Conservation (phyloP, 2,329 filamentous ascomycete species). For the Neopestalotiopsis clavispora region DNA sequence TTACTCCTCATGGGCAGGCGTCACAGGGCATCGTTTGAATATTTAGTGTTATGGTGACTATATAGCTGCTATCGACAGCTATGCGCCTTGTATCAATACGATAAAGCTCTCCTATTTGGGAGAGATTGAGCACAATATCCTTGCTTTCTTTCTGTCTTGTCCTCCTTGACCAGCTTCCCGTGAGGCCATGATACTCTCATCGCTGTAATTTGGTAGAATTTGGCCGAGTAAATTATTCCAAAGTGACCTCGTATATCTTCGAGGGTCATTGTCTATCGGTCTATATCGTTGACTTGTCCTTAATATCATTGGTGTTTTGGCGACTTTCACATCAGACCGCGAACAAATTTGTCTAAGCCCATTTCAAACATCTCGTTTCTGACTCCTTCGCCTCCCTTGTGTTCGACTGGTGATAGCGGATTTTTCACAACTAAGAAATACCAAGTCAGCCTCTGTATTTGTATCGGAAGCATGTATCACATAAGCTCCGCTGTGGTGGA, state of each 20-base stretch:
- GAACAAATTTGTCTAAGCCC: conserved; percentile 78
- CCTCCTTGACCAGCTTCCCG: too few species aligned
- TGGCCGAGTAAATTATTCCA: too few species aligned
- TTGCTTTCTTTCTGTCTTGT: too few species aligned
- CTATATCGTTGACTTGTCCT: neutral
- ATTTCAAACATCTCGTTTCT: conserved; percentile 74
- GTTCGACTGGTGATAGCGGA: conserved; percentile 70
- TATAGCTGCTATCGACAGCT: neutral
- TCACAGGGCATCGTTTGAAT: neutral
- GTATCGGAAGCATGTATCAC: neutral
- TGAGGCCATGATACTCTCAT: too few species aligned
- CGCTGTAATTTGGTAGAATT: too few species aligned
- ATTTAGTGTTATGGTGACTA: neutral
- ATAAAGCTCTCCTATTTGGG: too few species aligned
- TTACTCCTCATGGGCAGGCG: too few species aligned
- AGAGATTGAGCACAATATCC: too few species aligned
- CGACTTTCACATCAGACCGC: conserved; percentile 59
- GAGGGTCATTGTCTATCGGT: neutral
- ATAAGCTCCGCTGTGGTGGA: neutral
- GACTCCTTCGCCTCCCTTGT: conserved; percentile 71
- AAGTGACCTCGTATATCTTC: neutral
- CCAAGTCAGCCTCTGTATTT: conserved; percentile 23
- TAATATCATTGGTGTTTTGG: neutral
- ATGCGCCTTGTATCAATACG: neutral
- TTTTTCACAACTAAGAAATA: conserved; percentile 67